Evolutionary conservation across 176 grass and related monocot genomes (phyloP).

Genomic region (Hsuehochloa calcarea): DNA sequence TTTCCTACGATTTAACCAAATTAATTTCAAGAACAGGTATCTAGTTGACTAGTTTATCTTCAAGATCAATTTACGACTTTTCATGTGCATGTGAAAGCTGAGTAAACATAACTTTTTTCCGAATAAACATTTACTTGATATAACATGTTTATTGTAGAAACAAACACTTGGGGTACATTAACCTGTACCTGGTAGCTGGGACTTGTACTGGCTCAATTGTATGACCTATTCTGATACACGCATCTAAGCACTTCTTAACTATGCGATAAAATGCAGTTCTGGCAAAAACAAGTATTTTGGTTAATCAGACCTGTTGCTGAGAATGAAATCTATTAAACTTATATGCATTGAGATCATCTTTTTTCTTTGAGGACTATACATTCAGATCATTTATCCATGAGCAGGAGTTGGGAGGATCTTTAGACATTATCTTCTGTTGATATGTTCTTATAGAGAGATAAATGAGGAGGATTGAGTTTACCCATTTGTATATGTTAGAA

Average conservation of each 20-base stretch:
- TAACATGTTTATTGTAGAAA: not conserved
- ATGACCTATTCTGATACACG: not conserved
- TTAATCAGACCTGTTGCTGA: constrained; percentile 1
- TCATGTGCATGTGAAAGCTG: not conserved
- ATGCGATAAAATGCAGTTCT: not conserved
- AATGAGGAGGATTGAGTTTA: constrained; percentile 1
- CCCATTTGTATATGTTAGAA: not conserved
- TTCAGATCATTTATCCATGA: not conserved
- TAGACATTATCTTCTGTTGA: not conserved
- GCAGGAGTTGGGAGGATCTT: not conserved
- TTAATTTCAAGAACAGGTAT: not conserved
- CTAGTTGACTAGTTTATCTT: constrained; percentile 7
- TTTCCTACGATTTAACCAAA: constrained; percentile 2
- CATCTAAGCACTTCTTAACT: not conserved
- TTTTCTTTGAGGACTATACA: constrained; percentile 13
- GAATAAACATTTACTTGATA: not conserved
- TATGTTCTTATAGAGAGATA: not conserved
- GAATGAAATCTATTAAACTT: not conserved
- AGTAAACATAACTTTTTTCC: not conserved
- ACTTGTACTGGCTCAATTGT: not conserved
- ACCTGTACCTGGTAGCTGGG: not conserved
- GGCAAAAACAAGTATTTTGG: not conserved
- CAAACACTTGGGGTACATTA: constrained; percentile 14
- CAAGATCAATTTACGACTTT: not conserved
- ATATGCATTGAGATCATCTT: not conserved